Evolutionary conservation across 768 basidiomycete genomes (phyloP), one percentile per base, ranked within the genome.

Genomic region (Gloeostereum incarnatum): DNA sequence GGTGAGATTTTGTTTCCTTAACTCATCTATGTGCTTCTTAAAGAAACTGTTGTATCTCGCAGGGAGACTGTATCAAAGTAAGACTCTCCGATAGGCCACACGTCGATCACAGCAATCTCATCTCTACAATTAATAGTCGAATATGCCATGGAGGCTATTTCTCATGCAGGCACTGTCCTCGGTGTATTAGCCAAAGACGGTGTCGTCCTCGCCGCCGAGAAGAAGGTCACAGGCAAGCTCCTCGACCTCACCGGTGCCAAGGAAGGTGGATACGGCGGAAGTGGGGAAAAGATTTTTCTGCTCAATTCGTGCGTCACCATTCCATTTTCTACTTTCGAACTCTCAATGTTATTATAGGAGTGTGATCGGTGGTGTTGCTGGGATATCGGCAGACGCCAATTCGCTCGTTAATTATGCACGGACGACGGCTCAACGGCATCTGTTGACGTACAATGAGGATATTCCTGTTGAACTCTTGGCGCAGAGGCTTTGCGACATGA

Each of bases 101-200:
- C 27, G 3, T 14, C n/a, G 24, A 23, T 24, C 18, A 24, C 42
- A 32, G 37, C 35, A 27, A 18, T 20, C 39, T 31, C 24, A 39
- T 47, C 47, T 35, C 31, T 31, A 43, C 27, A 37, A 33, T 39
- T 18, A 18, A 6, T 50, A 94, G 94, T 98, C 68, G 94, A 99
- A 67, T 99, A 99, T 75, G 94, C 94, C 31, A 96, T 98, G 90
- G 96, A 98, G 58, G 91, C 92, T 42, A 97, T 98, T 69, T 96
- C 92, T 20, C 86, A 92, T 52, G 91, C 90, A 14, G 89, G 89
- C 38, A 87, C 90, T 29, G 91, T 94, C 31, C 75, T 94, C n/a
- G 91, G 89, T 29, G 82, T 93, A 40, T 71, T 93, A 20, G 89
- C 91, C 20, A 84, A 78, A 49, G 86, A 92, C 45, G 92, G 92